Base-by-base conservation (phyloP, 441 rosid genomes). In the Viola pubescens region DNA sequence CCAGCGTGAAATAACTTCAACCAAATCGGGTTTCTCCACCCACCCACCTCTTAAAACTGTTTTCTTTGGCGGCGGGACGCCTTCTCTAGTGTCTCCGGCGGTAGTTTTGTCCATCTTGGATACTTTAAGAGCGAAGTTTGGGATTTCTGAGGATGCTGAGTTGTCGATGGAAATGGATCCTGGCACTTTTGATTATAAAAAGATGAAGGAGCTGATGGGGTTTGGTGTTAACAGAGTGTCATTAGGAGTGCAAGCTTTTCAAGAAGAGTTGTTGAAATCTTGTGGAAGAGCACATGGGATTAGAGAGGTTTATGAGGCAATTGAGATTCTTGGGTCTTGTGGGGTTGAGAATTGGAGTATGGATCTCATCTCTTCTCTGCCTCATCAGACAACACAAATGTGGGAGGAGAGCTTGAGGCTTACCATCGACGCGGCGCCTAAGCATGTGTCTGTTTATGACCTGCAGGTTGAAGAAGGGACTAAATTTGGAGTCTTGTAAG, bases 131-230 rank as follows among this genome's bases (percentile, higher is more conserved):
- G 75, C 4, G 52, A 77, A 80, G 50, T 86, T 86, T 58, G 96
- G 97, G 65, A 52, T 86, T 69, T 70, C 67, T 59, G 59, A 63
- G 4, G 79, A 72, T 69, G 91, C 76, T 26, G 98, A 94, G 76
- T 75, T 94, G 75, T 86, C 98, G 0, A 87, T 87, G 91, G 97
- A 94, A 78, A 86, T 94, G 98, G 96, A 88, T 70, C 97, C 98
- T 2, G 97, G 96, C 3, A 94, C 97, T 19, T 94, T 94, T 57
- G 82, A 76, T 71, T 82, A 61, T 61, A 61, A 52, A 75, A 86
- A 83, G 55, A 60, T 89, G 63, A 64, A 73, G 60, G 85, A 73
- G 40, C 61, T 94, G 60, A 67, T 81, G 75, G 79, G 56, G 14
- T 54, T 84, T 76, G 92, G 97, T 14, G 89, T 94, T 70, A 94